Conservation (phyloP, 2,329 filamentous ascomycete species). For the Akanthomyces muscarius region DNA sequence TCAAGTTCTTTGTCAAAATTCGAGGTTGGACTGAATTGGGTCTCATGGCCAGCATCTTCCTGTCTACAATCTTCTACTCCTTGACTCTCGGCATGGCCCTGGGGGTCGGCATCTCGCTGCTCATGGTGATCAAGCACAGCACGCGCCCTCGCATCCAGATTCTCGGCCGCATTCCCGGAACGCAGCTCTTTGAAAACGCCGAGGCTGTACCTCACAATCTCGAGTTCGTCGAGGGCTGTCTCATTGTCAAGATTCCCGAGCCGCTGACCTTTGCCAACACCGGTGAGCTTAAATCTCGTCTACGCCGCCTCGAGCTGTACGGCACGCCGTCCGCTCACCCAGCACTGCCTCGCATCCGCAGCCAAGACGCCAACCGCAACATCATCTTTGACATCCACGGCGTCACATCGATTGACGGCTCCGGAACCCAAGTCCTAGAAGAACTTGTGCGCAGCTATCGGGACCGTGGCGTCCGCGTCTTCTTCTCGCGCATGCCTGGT, state of each 20-base stretch:
- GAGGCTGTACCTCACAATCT: slow-evolving; percentile 67
- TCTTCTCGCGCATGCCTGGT: slow-evolving; percentile 60
- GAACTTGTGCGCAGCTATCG: slow-evolving; percentile 84
- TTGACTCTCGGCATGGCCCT: slow-evolving; percentile 90
- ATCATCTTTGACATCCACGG: slow-evolving; percentile 97
- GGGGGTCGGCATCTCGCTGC: slow-evolving; percentile 83
- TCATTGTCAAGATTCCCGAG: slow-evolving; percentile 97
- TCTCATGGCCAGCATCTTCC: slow-evolving; percentile 86
- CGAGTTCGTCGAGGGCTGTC: slow-evolving; percentile 85
- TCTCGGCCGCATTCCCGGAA: slow-evolving; percentile 80
- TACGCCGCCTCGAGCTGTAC: slow-evolving; percentile 82
- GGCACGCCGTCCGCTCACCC: slow-evolving; percentile 84
- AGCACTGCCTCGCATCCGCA: slow-evolving; percentile 73
- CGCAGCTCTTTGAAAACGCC: slow-evolving; percentile 80
- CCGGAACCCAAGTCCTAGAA: slow-evolving; percentile 82
- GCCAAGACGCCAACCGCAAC: slow-evolving; percentile 79
- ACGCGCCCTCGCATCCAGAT: slow-evolving; percentile 96
- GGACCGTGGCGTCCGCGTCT: slow-evolving; percentile 71
- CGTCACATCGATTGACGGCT: slow-evolving; percentile 92
- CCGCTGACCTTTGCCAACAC: slow-evolving; percentile 97
- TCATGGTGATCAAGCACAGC: slow-evolving; percentile 85
- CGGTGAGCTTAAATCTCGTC: slow-evolving; percentile 78
- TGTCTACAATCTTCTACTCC: slow-evolving; percentile 92
- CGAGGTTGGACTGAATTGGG: slow-evolving; percentile 79
- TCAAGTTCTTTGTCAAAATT: slow-evolving; percentile 83